Conservation (phyloP, 306 rosid species). For the Cotoneaster glaucophyllus region DNA sequence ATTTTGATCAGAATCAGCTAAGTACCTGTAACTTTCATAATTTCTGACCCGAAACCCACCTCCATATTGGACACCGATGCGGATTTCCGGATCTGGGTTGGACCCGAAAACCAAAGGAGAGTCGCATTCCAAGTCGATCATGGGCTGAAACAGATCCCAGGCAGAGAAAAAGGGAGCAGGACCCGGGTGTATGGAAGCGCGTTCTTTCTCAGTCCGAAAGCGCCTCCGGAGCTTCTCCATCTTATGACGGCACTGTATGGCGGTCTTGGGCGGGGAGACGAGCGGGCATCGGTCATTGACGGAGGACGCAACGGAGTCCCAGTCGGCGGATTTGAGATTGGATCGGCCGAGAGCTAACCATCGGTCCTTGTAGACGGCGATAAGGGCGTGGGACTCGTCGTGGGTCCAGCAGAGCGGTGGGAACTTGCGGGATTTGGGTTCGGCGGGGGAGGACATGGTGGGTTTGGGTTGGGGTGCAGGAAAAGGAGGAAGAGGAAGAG, state of each 20-base stretch:
- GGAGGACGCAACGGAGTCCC: conserved; percentile 65
- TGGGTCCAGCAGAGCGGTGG: conserved; percentile 71
- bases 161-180: conserved; percentile 34
- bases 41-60: neutral
- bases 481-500: neutral
- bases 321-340: conserved; percentile 63
- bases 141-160: conserved; percentile 55
- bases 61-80: neutral
- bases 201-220: conserved; percentile 63
- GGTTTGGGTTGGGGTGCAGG: neutral
- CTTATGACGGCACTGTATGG: conserved; percentile 81
- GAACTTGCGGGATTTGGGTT: conserved; percentile 38
- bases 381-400: conserved; percentile 55
- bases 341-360: conserved; percentile 64
- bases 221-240: conserved; percentile 80
- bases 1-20: neutral
- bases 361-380: conserved; percentile 48
- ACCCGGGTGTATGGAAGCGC: conserved; percentile 31
- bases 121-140: conserved; percentile 54
- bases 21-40: neutral
- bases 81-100: neutral
- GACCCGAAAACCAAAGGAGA: conserved; percentile 16
- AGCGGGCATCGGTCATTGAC: conserved; percentile 42
- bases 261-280: conserved; percentile 53
- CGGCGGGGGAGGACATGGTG: conserved; percentile 6